Evolutionary conservation across 1,284 basidiomycete genomes (phyloP), one percentile per base, ranked within the genome.

Genomic region (Pyrrhoderma lamaoense): DNA sequence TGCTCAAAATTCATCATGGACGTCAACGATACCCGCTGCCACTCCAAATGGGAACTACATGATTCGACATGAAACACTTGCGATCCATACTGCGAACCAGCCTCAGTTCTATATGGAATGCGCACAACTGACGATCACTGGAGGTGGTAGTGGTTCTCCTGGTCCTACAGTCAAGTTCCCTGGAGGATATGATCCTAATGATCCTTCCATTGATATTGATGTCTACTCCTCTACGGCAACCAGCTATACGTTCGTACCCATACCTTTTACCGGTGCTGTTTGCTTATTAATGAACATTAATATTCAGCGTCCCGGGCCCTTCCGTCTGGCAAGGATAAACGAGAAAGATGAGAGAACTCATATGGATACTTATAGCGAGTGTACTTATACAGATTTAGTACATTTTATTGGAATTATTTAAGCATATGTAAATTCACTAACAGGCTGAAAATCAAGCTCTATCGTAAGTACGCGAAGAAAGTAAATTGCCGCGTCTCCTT

Each of bases 31-130:
- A 61, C 77, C 77, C 1, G 58, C 60, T 23, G 68, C 71, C 8
- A 71, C 77, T 19, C 74, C 75, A 14, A 70, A 62, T 42, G 76
- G 76, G 21, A 67, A 69, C 59, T 78, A 78, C 62, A 62, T 79
- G 47, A 74, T 79, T 57, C 73, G 76, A 27, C 74, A 74, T 58
- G 76, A 79, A 62, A 76, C 75, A 2, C 77, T 77, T 52, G 76
- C 76, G 23, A 65, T 77, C 23, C 76, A 77, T 62, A 48, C 53
- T 19, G 48, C 60, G 25, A 59, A 61, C 49, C 62, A 64, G 51
- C 67, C 64, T 5, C 67, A 68, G 51, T 70, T 70, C 60, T 70
- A 71, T 55, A 65, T 67, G 18, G 67, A 70, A 53, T 70, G 68
- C 54, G 68, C 66, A 25, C 70, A 71, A 58, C 53, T 70, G 11